These are phyloP conservation scores for Podospora fimiseda DNA, from an alignment of 495 filamentous ascomycete species.

Conservation along the genomic window DNA sequence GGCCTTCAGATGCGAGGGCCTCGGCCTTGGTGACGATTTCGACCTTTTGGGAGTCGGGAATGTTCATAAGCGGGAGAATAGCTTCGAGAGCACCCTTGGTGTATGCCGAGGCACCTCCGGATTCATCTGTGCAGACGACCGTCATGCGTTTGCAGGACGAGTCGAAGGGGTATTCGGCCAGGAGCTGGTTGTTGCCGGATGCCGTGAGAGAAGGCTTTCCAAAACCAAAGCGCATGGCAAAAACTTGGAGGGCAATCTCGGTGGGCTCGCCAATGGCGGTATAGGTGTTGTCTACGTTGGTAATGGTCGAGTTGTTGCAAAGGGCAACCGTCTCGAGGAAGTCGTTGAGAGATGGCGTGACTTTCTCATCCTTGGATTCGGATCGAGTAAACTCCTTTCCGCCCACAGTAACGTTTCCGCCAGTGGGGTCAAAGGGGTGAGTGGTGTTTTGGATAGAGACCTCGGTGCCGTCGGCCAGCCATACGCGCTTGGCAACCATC, in stretches of 20 bases:
- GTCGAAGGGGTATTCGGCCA: slow-evolving; percentile 74
- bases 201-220: slow-evolving; percentile 46
- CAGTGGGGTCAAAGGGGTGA: slow-evolving; percentile 38
- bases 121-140: slow-evolving; percentile 51
- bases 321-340: slow-evolving; percentile 26
- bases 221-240: slow-evolving; percentile 63
- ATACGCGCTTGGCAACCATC: slow-evolving; percentile 71
- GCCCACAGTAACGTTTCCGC: slow-evolving; percentile 20
- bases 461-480: slow-evolving; percentile 58
- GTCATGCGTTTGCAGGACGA: slow-evolving; percentile 79
- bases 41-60: slow-evolving; percentile 54
- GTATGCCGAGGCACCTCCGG: slow-evolving; percentile 46
- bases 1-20: slow-evolving; percentile 60
- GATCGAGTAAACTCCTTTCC: slow-evolving; percentile 4
- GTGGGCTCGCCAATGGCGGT: slow-evolving; percentile 70
- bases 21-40: slow-evolving; percentile 55
- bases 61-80: slow-evolving; percentile 56
- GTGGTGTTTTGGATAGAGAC: slow-evolving; percentile 52
- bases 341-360: slow-evolving; percentile 5
- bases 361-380: slow-evolving; percentile 8
- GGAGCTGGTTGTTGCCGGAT: slow-evolving; percentile 43
- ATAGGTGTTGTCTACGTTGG: slow-evolving; percentile 30
- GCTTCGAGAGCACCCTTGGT: slow-evolving; percentile 77
- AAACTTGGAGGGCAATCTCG: slow-evolving; percentile 77
- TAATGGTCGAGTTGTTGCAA: slow-evolving; percentile 43